Percentiles rank a stretch among this genome's conserved stretches.
Evolutionary conservation across 1,284 basidiomycete genomes (phyloP).

Genomic region (Coniferiporia sulphurascens): DNA sequence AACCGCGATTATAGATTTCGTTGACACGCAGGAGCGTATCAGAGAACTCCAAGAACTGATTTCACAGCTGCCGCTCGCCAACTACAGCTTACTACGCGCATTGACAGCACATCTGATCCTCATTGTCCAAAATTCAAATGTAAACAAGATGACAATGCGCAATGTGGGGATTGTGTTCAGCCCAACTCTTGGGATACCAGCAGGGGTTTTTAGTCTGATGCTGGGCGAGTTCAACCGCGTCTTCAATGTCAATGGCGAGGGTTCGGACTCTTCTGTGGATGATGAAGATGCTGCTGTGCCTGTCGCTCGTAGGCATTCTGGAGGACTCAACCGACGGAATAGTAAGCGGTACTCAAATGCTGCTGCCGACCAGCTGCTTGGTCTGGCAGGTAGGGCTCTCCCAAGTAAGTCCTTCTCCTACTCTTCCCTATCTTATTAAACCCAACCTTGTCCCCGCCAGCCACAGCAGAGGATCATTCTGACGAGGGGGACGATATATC

Average conservation of each 20-base stretch:
- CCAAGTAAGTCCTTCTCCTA: slow-evolving; percentile 40
- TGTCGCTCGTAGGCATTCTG: slow-evolving; percentile 29
- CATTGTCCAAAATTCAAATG: slow-evolving; percentile 83
- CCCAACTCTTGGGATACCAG: slow-evolving; percentile 91
- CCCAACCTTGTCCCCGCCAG: slow-evolving; percentile 26
- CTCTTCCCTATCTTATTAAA: slow-evolving; percentile 21
- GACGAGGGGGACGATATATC: slow-evolving; percentile 65
- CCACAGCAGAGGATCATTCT: slow-evolving; percentile 58
- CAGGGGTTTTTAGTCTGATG: slow-evolving; percentile 91
- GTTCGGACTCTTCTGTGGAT: slow-evolving; percentile 31
- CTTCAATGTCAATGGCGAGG: slow-evolving; percentile 67
- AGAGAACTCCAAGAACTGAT: slow-evolving; percentile 84
- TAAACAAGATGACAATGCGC: slow-evolving; percentile 99
- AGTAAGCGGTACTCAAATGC: slow-evolving; percentile 75
- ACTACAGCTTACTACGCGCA: slow-evolving; percentile 91
- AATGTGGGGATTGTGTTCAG: slow-evolving; percentile 99
- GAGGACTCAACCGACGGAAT: slow-evolving; percentile 51
- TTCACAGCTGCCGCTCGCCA: slow-evolving; percentile 81
- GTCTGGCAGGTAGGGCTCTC: slow-evolving; percentile 62
- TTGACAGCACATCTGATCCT: slow-evolving; percentile 94
- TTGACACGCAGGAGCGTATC: slow-evolving; percentile 84
- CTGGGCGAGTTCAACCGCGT: slow-evolving; percentile 87
- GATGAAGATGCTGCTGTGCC: slow-evolving; percentile 33
- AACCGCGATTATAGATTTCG: slow-evolving; percentile 57
- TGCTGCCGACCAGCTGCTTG: slow-evolving; percentile 73